Evolutionary conservation across 306 rosid genomes (phyloP), one percentile per base, ranked within the genome.

Genomic region (Gillenia trifoliata): DNA sequence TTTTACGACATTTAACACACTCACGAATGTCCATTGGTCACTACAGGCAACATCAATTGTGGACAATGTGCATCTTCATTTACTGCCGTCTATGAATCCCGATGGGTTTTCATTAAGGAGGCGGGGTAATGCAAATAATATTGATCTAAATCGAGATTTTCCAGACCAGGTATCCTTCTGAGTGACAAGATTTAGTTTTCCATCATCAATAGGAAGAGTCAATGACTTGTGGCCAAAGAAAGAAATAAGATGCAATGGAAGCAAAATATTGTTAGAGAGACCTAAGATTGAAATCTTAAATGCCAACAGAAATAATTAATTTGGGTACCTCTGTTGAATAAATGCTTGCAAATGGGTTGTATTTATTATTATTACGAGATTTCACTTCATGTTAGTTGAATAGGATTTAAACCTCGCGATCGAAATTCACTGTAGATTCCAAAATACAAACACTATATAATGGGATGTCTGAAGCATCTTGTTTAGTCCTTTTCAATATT

Each of bases 1-100:
- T 49, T 72, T 65, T 80, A 63, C 68, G 36, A 38, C 79, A 68
- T 40, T 73, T 66, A 41, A 70, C 71, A 11, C 66, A 63, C 68
- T 36, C 28, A 75, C 73, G 75, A 78, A 66, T 77, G 55, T 79
- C 38, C 50, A 25, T 66, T 65, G 64, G 28, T 68, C 34, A 65
- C 56, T 75, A 73, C 89, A 91, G 98, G 98, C 90, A 23, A 81
- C 86, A 55, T 66, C 87, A 76, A 85, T 91, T 70, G 97, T 94
- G 77, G 87, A 94, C 77, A 87, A 84, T 79, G 85, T 86, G 76
- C 98, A 91, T 90, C 98, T 94, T 83, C 98, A 94, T 85, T 71
- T 94, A 70, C 95, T 94, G 83, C 98, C 98, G 59, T 84, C 98
- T 22, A 84, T 94, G 92, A 94, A 94, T 83, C 98, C 98, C 54